Base-by-base conservation (phyloP, 2,329 filamentous ascomycete genomes). In the Penicillium vulpinum region DNA sequence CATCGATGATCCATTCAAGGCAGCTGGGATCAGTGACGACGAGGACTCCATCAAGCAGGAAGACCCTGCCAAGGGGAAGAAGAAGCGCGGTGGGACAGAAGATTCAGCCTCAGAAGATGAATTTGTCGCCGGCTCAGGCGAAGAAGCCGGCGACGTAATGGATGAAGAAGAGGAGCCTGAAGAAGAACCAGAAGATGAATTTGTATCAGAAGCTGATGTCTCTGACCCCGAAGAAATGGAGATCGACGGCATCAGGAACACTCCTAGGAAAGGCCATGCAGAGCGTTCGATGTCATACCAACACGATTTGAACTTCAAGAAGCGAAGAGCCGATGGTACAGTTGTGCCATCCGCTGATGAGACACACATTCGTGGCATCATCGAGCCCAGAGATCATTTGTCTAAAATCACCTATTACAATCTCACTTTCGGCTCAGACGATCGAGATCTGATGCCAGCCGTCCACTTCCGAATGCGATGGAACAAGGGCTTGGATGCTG, bases 401-500 rank as follows among this genome's bases (percentile, higher is more conserved):
- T 71, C 70, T 2, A 82, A 81, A 62, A 68, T 74, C 41, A 70
- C 75, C n/a, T 75, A 80, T 51, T 66, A 82, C 56, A 77, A 76
- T 57, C 70, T 79, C 51, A 74, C 80, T 2, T 85, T 83, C 69
- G 83, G 84, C 5, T 75, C 79, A 3, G 77, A 75, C 26, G 66
- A 75, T 15, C 75, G 80, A 18, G 83, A 85, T 57, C 64, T 83
- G n/a, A 69, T 75, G 18, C 75, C 79, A 10, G 69, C 81, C 5
- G 56, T 83, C 7, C 72, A 75, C 60, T 77, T 79, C 16, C 75
- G 81, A 51, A 78, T 83, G 53, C 74, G 75, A 46, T 87, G 83
- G 83, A 67, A 58, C 28, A 60, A 65, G 29, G 72, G 72, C 0
- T 61, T 74, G 10, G 79, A 85, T 58, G 73, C 78, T 11, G 80